These are phyloP conservation scores for Cystobasidium pallidum DNA, from an alignment of 1,284 basidiomycete species.

Conservation along the genomic window DNA sequence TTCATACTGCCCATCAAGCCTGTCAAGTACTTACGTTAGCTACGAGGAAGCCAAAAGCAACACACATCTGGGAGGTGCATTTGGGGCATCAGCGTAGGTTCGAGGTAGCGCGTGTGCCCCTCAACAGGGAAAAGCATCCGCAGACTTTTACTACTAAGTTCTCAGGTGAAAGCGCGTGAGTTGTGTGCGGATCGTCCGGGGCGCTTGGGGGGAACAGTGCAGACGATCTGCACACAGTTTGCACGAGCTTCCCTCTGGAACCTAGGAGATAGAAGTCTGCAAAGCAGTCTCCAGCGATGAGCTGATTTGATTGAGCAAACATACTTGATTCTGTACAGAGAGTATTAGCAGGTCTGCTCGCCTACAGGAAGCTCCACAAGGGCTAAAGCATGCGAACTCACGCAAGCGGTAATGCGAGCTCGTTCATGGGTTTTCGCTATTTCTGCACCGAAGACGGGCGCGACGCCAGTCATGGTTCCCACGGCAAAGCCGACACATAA, in stretches of 20 bases:
- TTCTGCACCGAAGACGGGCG: constrained; percentile 36
- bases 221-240: no score
- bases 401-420: constrained; percentile 28
- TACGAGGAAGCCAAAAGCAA: constrained; percentile 35
- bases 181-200: no score
- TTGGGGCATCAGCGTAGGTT: neutral
- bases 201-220: no score
- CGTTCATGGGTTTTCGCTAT: constrained; percentile 40
- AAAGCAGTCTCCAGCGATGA: no score
- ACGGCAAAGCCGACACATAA: constrained; percentile 35
- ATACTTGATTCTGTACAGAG: constrained; percentile 6
- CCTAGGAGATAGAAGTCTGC: no score
- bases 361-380: no score
- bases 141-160: no score
- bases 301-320: neutral
- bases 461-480: constrained; percentile 38
- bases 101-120: no score
- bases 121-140: no score
- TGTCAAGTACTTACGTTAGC: constrained; percentile 7
- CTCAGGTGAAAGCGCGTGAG: no score
- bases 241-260: no score
- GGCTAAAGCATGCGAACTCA: neutral
- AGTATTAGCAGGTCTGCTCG: neutral
- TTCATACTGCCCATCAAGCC: neutral
- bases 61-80: neutral